These are phyloP conservation scores for Pythium sukuiense DNA, from an alignment of 352 stramenopile genomes.

Conservation along the genomic window DNA sequence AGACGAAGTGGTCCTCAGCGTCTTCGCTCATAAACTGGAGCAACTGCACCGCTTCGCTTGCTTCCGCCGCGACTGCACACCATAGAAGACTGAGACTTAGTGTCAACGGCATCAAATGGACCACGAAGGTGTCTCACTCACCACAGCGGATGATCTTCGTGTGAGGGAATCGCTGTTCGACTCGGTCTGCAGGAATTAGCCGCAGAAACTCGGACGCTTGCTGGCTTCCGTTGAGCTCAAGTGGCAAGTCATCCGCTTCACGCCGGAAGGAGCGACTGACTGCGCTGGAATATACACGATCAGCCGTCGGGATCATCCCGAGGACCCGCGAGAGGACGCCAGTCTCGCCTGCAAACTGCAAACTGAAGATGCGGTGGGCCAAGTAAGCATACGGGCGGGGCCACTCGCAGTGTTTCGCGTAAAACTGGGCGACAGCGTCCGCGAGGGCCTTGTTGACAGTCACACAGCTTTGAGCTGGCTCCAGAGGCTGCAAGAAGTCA, in stretches of 20 bases:
- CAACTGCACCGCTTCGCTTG: conserved; percentile 27
- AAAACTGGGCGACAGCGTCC: conserved; percentile 35
- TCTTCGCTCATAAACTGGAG: conserved; percentile 37
- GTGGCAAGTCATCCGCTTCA: conserved; percentile 12
- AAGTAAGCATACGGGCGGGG: conserved; percentile 43
- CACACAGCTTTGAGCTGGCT: conserved; percentile 32
- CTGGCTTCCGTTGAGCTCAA: not conserved
- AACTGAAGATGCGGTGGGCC: conserved; percentile 24
- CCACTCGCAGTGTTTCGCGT: conserved; percentile 38
- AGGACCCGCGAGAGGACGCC: conserved; percentile 29
- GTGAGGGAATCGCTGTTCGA: conserved; percentile 10
- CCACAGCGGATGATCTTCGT: conserved; percentile 6
- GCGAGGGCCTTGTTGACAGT: conserved; percentile 40
- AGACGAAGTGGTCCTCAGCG: conserved; percentile 42
- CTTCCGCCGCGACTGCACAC: conserved; percentile 3
- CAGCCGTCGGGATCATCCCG: conserved; percentile 9
- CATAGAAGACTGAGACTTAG: not conserved
- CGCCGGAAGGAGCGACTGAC: conserved; percentile 14
- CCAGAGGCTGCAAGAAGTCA: conserved; percentile 34
- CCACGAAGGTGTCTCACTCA: not conserved
- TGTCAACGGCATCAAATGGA: not conserved
- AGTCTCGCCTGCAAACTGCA: not conserved
- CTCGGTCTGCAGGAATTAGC: not conserved
- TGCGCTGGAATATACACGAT: conserved; percentile 16
- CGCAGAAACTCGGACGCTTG: conserved; percentile 9